Percentiles rank a stretch among this genome's conserved stretches.
These are phyloP conservation scores for Euphrasia confusa DNA, from an alignment of 257 asterid species.

Conservation along the genomic window DNA sequence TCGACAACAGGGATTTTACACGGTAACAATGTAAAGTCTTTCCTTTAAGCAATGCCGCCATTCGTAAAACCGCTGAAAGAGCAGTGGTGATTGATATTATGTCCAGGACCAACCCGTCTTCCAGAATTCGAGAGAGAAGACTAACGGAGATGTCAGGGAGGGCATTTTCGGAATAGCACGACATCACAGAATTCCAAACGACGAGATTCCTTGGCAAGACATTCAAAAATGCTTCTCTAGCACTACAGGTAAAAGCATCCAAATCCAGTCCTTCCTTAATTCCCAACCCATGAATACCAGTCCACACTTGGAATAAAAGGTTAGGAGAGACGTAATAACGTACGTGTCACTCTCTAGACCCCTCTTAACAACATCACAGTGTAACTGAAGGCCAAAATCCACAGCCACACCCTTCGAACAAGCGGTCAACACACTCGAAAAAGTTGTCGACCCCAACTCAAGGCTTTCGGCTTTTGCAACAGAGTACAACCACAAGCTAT, in stretches of 20 bases:
- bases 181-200: slow-evolving; percentile 75
- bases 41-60: slow-evolving; percentile 64
- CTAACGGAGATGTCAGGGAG: slow-evolving; percentile 45
- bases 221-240: slow-evolving; percentile 38
- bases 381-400: slow-evolving; percentile 57
- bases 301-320: slow-evolving; percentile 65
- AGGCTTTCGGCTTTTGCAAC: slow-evolving; percentile 43
- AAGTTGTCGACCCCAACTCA: slow-evolving; percentile 51
- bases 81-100: slow-evolving; percentile 51
- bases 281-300: slow-evolving; percentile 48
- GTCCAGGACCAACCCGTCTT: slow-evolving; percentile 52
- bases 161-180: slow-evolving; percentile 58
- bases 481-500: slow-evolving; percentile 47
- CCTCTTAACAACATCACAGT: slow-evolving; percentile 60
- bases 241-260: slow-evolving; percentile 53
- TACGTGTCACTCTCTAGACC: slow-evolving; percentile 61
- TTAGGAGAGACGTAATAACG: slow-evolving; percentile 64
- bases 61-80: slow-evolving; percentile 60
- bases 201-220: slow-evolving; percentile 55
- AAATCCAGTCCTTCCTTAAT: slow-evolving; percentile 55
- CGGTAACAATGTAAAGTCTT: slow-evolving; percentile 59
- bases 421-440: slow-evolving; percentile 51
- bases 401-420: slow-evolving; percentile 52
- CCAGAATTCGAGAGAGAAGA: slow-evolving; percentile 54
- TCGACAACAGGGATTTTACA: slow-evolving; percentile 36